These are phyloP conservation scores for Candida montana DNA, from an alignment of 805 yeast species.

Conservation along the genomic window DNA sequence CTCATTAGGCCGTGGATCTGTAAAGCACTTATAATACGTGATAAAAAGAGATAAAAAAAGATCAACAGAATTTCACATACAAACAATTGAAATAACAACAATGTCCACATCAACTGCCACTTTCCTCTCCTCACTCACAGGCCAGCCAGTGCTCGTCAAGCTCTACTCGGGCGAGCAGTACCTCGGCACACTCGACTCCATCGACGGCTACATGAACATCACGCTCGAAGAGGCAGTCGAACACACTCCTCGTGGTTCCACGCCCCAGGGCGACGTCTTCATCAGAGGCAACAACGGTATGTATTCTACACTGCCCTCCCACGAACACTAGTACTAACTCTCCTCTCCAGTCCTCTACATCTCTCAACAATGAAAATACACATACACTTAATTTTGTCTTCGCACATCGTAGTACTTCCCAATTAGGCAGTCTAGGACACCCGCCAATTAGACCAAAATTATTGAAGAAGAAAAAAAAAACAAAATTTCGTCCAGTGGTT, in stretches of 20 bases:
- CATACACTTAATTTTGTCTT: background rate
- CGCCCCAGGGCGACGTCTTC: slow-evolving; percentile 70
- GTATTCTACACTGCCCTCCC: slow-evolving; percentile 32
- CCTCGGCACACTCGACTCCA: slow-evolving; percentile 71
- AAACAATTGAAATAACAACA: background rate
- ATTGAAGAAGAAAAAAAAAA: slow-evolving; percentile 3
- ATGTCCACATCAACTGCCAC: slow-evolving; percentile 35
- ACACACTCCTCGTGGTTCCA: slow-evolving; percentile 28
- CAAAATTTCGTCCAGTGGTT: background rate
- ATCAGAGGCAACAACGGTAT: slow-evolving; percentile 82
- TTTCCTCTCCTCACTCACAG: slow-evolving; percentile 74
- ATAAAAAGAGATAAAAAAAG: background rate
- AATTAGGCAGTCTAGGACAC: slow-evolving; percentile 8
- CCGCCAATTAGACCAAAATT: slow-evolving; percentile 1
- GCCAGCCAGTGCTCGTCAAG: slow-evolving; percentile 75
- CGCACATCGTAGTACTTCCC: slow-evolving; percentile 3
- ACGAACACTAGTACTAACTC: slow-evolving; percentile 6
- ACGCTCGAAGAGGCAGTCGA: slow-evolving; percentile 79
- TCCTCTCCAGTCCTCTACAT: slow-evolving; percentile 21
- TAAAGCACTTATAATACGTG: no score
- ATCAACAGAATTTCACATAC: background rate
- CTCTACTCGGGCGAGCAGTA: slow-evolving; percentile 85
- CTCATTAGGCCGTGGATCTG: no score
- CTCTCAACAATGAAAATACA: slow-evolving; percentile 17
- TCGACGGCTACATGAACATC: slow-evolving; percentile 96